Conservation (phyloP, 768 basidiomycete genomes). For the Amanita molliuscula region DNA sequence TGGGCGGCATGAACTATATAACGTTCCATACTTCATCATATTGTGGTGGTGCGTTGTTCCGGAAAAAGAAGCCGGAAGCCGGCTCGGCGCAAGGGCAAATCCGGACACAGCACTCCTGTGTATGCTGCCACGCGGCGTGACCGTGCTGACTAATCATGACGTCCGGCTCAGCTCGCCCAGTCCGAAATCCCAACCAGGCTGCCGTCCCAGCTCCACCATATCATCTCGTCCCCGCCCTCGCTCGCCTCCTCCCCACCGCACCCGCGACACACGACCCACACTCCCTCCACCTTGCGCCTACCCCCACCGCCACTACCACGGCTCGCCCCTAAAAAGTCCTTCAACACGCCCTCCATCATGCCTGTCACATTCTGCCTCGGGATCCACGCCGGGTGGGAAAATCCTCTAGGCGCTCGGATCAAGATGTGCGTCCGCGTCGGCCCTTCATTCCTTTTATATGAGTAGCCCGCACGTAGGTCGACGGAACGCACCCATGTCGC, state of each 20-base stretch:
- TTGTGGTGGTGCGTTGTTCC: background rate
- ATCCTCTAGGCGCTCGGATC: constrained; percentile 21
- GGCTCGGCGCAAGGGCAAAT: no score
- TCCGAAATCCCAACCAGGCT: constrained; percentile 41
- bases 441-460: no score
- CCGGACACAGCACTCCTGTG: no score
- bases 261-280: constrained; percentile 25
- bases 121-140: no score
- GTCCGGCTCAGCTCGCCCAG: constrained; percentile 28
- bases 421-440: constrained; percentile 23
- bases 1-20: background rate
- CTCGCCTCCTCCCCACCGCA: constrained; percentile 14
- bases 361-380: constrained; percentile 10
- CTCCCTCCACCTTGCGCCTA: constrained; percentile 30
- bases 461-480: background rate
- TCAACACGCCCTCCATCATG: constrained; percentile 24
- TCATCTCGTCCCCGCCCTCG: constrained; percentile 36
- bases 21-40: background rate
- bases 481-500: constrained; percentile 18
- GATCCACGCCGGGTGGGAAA: constrained; percentile 22
- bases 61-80: background rate
- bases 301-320: background rate
- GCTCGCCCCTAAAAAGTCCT: constrained; percentile 25
- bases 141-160: no score
- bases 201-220: constrained; percentile 58